phyloP scores from a whole-genome alignment of 2,329 filamentous ascomycete genomes.

The Aspergillus sp. region DNA sequence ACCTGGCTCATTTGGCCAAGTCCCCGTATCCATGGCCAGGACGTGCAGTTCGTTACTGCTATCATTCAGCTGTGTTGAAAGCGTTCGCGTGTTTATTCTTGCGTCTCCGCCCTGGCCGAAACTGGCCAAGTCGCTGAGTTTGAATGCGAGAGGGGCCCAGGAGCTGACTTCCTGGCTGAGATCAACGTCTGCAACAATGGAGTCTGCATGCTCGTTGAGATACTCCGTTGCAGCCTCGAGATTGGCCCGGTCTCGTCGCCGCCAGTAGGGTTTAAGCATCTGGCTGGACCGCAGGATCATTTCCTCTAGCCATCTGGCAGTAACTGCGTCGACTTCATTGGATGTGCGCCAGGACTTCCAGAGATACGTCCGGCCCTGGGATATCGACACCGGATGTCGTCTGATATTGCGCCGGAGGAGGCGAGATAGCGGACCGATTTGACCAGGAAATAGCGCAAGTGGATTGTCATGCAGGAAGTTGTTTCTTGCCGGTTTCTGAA shows the following conservation, averaged over 20 bases:
- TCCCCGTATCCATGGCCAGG: constrained; percentile 52
- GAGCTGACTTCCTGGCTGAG: constrained; percentile 51
- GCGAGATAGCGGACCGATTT: constrained; percentile 27
- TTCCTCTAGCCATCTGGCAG: constrained; percentile 52
- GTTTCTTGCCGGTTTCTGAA: constrained; percentile 42
- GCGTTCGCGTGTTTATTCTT: constrained; percentile 49
- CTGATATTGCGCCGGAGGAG: constrained; percentile 30
- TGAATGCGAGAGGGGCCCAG: constrained; percentile 52
- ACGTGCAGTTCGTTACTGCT: constrained; percentile 52
- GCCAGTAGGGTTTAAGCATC: constrained; percentile 47
- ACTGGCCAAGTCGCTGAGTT: constrained; percentile 51
- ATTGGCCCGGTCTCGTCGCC: constrained; percentile 41
- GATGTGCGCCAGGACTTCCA: constrained; percentile 52
- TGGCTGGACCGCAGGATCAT: constrained; percentile 47
- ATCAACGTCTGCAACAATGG: constrained; percentile 52
- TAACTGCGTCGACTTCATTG: constrained; percentile 48
- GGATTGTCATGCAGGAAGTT: constrained; percentile 53
- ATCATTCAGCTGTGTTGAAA: constrained; percentile 30
- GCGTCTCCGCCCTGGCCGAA: constrained; percentile 54
- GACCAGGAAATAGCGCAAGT: constrained; percentile 46
- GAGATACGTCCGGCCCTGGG: constrained; percentile 47
- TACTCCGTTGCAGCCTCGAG: constrained; percentile 42
- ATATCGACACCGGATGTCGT: constrained; percentile 43
- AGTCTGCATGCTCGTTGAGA: constrained; percentile 47
- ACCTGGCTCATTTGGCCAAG: constrained; percentile 53